phyloP scores from a whole-genome alignment of 495 filamentous ascomycete species.

The Trichocladium antarcticum region DNA sequence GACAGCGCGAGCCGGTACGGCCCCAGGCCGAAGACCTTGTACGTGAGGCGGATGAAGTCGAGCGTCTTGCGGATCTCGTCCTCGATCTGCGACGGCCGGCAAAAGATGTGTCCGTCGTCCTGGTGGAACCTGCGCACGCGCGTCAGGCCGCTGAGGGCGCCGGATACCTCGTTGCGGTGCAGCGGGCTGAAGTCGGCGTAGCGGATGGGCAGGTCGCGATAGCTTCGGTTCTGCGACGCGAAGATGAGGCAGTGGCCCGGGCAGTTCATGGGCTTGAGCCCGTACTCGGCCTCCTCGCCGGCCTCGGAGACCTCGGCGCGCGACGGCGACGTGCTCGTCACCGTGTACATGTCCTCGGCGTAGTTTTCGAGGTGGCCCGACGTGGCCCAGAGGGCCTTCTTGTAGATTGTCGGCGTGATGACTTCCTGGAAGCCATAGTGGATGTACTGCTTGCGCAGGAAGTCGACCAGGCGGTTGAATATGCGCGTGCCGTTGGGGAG shows the following conservation, averaged over 20 bases:
- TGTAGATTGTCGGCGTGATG: slow-evolving; percentile 88
- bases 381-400: slow-evolving; percentile 75
- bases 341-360: slow-evolving; percentile 89
- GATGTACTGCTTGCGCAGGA: slow-evolving; percentile 77
- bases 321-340: slow-evolving; percentile 46
- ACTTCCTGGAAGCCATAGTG: slow-evolving; percentile 87
- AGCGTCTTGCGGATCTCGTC: slow-evolving; percentile 69
- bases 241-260: slow-evolving; percentile 91
- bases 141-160: slow-evolving; percentile 75
- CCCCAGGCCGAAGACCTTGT: slow-evolving; percentile 61
- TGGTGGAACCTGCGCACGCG: slow-evolving; percentile 90
- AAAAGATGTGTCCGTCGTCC: slow-evolving; percentile 94
- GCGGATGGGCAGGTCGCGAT: slow-evolving; percentile 74
- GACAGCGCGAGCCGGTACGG: slow-evolving; percentile 69
- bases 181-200: slow-evolving; percentile 90
- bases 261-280: slow-evolving; percentile 95
- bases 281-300: slow-evolving; percentile 67
- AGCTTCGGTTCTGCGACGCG: slow-evolving; percentile 55
- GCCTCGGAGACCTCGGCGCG: slow-evolving; percentile 25
- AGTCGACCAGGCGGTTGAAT: slow-evolving; percentile 76
- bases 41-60: slow-evolving; percentile 69
- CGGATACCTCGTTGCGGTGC: slow-evolving; percentile 83
- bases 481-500: slow-evolving; percentile 75
- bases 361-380: slow-evolving; percentile 93
- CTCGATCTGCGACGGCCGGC: slow-evolving; percentile 69